Base-by-base conservation (phyloP, 352 stramenopile genomes). In the Globisporangium heterothallicum region DNA sequence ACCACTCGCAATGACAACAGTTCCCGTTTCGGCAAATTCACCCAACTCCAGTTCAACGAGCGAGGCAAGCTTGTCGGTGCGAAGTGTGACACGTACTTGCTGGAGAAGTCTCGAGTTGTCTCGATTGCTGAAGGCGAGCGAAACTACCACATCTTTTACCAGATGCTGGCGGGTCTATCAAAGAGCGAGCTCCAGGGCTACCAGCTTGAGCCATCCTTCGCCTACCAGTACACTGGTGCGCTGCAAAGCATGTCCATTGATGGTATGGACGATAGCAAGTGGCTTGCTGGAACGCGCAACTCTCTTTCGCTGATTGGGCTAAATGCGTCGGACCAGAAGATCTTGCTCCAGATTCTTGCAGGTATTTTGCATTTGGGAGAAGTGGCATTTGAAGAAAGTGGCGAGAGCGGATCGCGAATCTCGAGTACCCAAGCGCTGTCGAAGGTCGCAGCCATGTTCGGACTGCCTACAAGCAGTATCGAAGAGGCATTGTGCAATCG, bases 81-180 rank as follows among this genome's bases (percentile, higher is more conserved):
- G 24, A 91, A 91, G 57, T 94, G 84, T 56, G 91, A 96, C 50
- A 98, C 96, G 6, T 98, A 98, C 50, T 64, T 98, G 49, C 65
- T 98, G 18, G 95, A 98, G 64, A 98, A 98, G 61, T 97, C 88
- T 8, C 87, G 95, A 40, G 95, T 98, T 32, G 92, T 96, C 22
- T 92, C 79, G 10, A 97, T 98, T 61, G 88, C 91, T 4, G 86
- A 97, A n/a, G 94, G 94, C 12, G 94, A 99, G 68, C 82, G 95
- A 22, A 98, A 98, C 59, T 99, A 98, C 70, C 95, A 99, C 65
- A 96, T 98, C 59, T 99, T 99, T 64, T 99, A 99, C 66, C 94
- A 99, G 69, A 78, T 94, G 48, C 65, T 94, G 14, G 59, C 74
- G 21, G 84, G 84, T 48, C 61, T 94, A 6, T 70, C 79, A 10